A percentile compares a stretch with the other conserved stretches of the same genome.
Evolutionary conservation across 495 filamentous ascomycete species (phyloP).

Genomic region (Hyaloscypha finlandica): DNA sequence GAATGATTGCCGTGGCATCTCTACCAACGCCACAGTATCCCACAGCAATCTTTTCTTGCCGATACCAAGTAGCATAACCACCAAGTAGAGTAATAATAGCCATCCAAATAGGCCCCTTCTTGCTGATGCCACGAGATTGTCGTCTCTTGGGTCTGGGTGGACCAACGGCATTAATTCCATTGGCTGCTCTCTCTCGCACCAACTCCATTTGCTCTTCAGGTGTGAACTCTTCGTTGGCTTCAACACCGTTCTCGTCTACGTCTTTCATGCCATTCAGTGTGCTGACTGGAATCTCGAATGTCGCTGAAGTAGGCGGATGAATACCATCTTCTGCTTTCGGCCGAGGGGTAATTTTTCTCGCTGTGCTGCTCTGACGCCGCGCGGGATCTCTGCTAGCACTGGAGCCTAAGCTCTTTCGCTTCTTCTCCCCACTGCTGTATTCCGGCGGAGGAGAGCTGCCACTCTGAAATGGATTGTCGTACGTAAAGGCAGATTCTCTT

Average conservation of each 20-base stretch:
- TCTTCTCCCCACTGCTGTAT: conserved; percentile 20
- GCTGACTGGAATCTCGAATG: conserved; percentile 42
- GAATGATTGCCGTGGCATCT: conserved; percentile 48
- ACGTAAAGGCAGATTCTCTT: conserved; percentile 66
- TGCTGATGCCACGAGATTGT: conserved; percentile 17
- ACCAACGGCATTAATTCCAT: conserved; percentile 37
- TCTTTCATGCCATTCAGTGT: conserved; percentile 23
- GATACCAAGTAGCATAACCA: conserved; percentile 79
- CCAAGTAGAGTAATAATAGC: conserved; percentile 65
- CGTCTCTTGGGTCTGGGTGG: conserved; percentile 35
- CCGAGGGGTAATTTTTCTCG: conserved; percentile 17
- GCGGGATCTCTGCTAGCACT: conserved; percentile 15
- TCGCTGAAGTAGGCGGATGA: conserved; percentile 43
- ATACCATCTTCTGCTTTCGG: conserved; percentile 35
- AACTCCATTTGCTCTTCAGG: conserved; percentile 84
- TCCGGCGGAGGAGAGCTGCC: conserved; percentile 50
- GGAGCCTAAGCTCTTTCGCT: conserved; percentile 21
- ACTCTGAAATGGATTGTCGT: conserved; percentile 95
- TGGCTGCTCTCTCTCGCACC: conserved; percentile 56
- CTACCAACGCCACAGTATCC: conserved; percentile 91
- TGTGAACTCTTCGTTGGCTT: conserved; percentile 88
- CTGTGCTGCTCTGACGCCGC: conserved; percentile 20
- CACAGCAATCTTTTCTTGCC: conserved; percentile 90
- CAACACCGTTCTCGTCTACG: conserved; percentile 42
- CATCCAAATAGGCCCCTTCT: conserved; percentile 56